Base-by-base conservation (phyloP, 768 basidiomycete genomes). In the Termitomyces sp. region DNA sequence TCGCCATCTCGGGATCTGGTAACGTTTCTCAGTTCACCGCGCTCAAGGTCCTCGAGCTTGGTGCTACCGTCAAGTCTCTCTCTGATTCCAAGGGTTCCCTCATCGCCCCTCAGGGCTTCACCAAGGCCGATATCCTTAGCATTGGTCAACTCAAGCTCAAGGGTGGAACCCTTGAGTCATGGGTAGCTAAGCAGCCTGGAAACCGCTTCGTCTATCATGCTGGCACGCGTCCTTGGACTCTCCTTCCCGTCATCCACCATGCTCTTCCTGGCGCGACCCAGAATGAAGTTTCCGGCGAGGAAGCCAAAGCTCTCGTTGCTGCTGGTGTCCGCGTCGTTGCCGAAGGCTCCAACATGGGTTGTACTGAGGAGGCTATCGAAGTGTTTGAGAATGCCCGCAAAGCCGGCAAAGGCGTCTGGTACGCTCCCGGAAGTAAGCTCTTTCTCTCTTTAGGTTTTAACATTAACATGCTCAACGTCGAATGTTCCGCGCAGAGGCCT, bases 341-440 rank as follows among this genome's bases (percentile, higher is more conserved):
- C 54, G 88, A 91, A 70, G 88, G 88, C 33, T 86, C 84, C 63
- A 89, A 88, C 77, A 89, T 89, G 86, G 87, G 87, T 48, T 88
- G 81, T 73, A 88, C 87, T 4, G 75, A 81, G 65, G 87, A 87
- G 66, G 89, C 88, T 54, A 83, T 91, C 68, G 81, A 85, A 56
- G 76, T 88, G 60, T 89, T 89, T 70, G 89, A 91, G 75, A 71
- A 72, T 6, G 78, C 82, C 34, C 82, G 89, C 57, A 78, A 76
- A 65, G 66, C 76, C 31, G 78, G 80, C 51, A 71, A 71, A 50
- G 76, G 80, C 58, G 75, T 82, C 54, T 89, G 85, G 85, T 89
- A 89, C 72, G 87, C 86, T 13, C 88, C 89, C 56, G 88, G 88
- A 60, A 91, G 86, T 82, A 65, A 63, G 78, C 71, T 9, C n/a